These are phyloP conservation scores for Daedaleopsis nitida DNA, from an alignment of 768 basidiomycete genomes.

Conservation along the genomic window DNA sequence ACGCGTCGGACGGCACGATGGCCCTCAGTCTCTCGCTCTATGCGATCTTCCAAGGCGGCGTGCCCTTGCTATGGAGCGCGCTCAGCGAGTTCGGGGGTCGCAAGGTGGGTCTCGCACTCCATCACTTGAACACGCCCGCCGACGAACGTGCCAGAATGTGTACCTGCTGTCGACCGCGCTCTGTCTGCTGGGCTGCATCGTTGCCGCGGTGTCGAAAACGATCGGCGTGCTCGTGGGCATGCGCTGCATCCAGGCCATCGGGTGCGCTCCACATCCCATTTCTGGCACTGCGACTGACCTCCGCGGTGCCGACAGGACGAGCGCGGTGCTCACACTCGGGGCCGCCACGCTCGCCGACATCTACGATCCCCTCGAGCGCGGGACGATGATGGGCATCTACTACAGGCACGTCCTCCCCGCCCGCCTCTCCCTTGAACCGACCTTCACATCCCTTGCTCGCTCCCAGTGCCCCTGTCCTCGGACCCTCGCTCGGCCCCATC, in stretches of 20 bases:
- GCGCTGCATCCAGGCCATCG: conserved; percentile 65
- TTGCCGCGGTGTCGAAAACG: conserved; percentile 55
- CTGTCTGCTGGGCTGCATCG: conserved; percentile 56
- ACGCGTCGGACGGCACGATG: conserved; percentile 61
- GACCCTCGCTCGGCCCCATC: conserved; percentile 70
- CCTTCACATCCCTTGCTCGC: neutral
- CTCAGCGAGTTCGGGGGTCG: conserved; percentile 77
- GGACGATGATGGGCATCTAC: conserved; percentile 78
- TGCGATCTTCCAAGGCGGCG: conserved; percentile 67
- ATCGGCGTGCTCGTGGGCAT: conserved; percentile 66
- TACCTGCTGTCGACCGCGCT: conserved; percentile 55
- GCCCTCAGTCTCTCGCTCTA: conserved; percentile 72
- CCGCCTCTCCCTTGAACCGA: neutral
- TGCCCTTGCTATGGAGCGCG: conserved; percentile 70
- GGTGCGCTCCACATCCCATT: conserved; percentile 38
- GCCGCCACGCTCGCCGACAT: conserved; percentile 81
- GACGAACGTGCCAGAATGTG: conserved; percentile 40
- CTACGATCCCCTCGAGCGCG: conserved; percentile 72
- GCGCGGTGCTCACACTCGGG: conserved; percentile 70
- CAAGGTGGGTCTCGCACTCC: conserved; percentile 49
- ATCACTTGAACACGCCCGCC: too few species aligned
- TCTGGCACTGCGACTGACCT: neutral
- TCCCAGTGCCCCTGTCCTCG: conserved; percentile 69
- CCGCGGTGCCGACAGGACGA: conserved; percentile 49
- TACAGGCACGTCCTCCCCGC: conserved; percentile 39